Conservation (phyloP, 257 asterid genomes). For the Jasminum sambac region DNA sequence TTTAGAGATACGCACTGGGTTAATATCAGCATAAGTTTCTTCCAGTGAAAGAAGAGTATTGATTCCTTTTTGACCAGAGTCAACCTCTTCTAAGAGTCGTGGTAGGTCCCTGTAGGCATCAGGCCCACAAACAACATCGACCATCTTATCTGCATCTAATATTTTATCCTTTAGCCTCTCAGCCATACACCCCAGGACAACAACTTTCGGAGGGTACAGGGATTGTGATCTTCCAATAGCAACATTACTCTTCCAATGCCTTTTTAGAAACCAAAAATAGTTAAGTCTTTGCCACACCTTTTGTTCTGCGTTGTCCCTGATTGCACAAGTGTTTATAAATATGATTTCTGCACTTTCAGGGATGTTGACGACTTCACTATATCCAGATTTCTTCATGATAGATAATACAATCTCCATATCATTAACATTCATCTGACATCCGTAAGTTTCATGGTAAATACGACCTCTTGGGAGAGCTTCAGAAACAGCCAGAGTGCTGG, state of each 20-base stretch:
- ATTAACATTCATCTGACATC: constrained; percentile 98
- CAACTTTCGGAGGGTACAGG: constrained; percentile 86
- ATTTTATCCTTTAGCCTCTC: constrained; percentile 97
- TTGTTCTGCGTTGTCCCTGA: constrained; percentile 96
- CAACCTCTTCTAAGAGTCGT: constrained; percentile 89
- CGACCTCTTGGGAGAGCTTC: constrained; percentile 78
- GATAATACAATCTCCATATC: constrained; percentile 98
- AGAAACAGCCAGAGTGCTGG: constrained; percentile 42
- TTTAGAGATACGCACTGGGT: constrained; percentile 91
- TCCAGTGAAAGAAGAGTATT: constrained; percentile 95
- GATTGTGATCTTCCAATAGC: constrained; percentile 88
- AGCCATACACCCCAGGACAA: constrained; percentile 97
- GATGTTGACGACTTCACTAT: constrained; percentile 64
- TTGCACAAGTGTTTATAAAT: constrained; percentile 92
- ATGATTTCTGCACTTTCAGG: constrained; percentile 98
- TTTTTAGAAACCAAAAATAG: constrained; percentile 94
- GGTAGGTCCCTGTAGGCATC: constrained; percentile 98
- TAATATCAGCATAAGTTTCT: constrained; percentile 96
- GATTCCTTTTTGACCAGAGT: constrained; percentile 95
- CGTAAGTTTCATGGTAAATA: constrained; percentile 93
- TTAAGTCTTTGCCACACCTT: constrained; percentile 98
- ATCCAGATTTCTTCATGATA: constrained; percentile 93
- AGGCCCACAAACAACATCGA: constrained; percentile 97
- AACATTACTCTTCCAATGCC: constrained; percentile 93
- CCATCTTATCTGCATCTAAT: constrained; percentile 97